Conservation (phyloP, 192 early-diverging fungal genomes). For the Entophlyctis luteolus region DNA sequence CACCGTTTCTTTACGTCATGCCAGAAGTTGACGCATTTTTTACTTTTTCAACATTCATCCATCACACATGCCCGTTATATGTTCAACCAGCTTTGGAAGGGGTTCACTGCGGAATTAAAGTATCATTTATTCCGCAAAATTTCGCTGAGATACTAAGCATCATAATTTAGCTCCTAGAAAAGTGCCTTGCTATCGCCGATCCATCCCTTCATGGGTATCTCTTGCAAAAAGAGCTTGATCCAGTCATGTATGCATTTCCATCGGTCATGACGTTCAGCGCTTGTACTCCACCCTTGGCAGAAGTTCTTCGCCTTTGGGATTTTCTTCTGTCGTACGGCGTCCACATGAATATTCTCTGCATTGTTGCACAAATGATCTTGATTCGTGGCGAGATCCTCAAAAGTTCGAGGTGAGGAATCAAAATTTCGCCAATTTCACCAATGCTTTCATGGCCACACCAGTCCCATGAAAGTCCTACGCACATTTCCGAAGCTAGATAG, state of each 20-base stretch:
- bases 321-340: slow-evolving; percentile 85
- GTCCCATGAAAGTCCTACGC: slow-evolving; percentile 68
- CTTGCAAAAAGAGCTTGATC: slow-evolving; percentile 63
- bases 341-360: slow-evolving; percentile 88
- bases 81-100: slow-evolving; percentile 86
- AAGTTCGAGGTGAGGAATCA: slow-evolving; percentile 60
- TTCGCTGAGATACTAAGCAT: neutral
- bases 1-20: slow-evolving; percentile 88
- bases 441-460: no score
- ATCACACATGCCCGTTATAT: slow-evolving; percentile 85
- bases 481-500: slow-evolving; percentile 67
- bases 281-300: slow-evolving; percentile 77
- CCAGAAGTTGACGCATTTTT: slow-evolving; percentile 89
- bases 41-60: slow-evolving; percentile 82
- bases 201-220: slow-evolving; percentile 68
- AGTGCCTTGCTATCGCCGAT: slow-evolving; percentile 73
- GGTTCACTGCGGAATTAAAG: slow-evolving; percentile 84
- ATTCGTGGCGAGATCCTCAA: slow-evolving; percentile 72
- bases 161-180: slow-evolving; percentile 67
- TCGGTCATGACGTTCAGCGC: slow-evolving; percentile 87
- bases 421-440: no score
- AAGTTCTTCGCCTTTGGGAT: slow-evolving; percentile 89
- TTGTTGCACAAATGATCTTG: slow-evolving; percentile 76
- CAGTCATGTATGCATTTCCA: slow-evolving; percentile 85
- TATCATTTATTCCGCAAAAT: slow-evolving; percentile 31